Evolutionary conservation across 495 filamentous ascomycete genomes (phyloP).

Genomic region (Bacidia rubella): DNA sequence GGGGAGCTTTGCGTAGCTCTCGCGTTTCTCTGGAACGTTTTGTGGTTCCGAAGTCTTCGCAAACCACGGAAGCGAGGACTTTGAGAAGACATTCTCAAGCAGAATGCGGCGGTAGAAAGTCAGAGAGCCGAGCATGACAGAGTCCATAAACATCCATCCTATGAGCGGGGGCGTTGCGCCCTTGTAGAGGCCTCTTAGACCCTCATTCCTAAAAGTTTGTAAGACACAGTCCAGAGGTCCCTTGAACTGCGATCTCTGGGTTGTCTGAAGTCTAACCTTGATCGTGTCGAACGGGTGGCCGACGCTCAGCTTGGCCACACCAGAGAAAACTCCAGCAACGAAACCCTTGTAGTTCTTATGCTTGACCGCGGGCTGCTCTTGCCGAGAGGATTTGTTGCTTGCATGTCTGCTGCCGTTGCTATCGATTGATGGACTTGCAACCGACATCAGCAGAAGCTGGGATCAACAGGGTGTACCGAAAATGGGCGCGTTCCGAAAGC

Average conservation of each 20-base stretch:
- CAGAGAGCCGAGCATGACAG: conserved; percentile 85
- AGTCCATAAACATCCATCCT: conserved; percentile 99
- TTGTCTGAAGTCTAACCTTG: conserved; percentile 93
- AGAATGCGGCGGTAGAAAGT: conserved; percentile 77
- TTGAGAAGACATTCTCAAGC: conserved; percentile 62
- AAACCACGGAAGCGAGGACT: conserved; percentile 29
- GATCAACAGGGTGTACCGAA: too few relatives aligned
- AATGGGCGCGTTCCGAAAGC: background rate
- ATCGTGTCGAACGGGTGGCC: conserved; percentile 88
- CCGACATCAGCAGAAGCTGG: conserved; percentile 7
- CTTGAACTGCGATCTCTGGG: conserved; percentile 55
- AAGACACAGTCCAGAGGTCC: conserved; percentile 80
- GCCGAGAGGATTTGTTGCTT: conserved; percentile 13
- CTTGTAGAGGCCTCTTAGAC: conserved; percentile 69
- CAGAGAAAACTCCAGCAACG: conserved; percentile 85
- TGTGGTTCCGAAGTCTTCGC: conserved; percentile 11
- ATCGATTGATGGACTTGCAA: conserved; percentile 9
- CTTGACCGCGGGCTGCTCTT: conserved; percentile 10
- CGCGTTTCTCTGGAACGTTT: conserved; percentile 3
- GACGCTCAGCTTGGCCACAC: conserved; percentile 77
- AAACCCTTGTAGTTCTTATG: conserved; percentile 70
- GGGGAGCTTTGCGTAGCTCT: conserved; percentile 43
- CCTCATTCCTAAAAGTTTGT: conserved; percentile 71
- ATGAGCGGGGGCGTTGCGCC: conserved; percentile 77
- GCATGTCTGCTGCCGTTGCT: conserved; percentile 10